Evolutionary conservation across 345 rosid genomes (phyloP).

Genomic region (Brassica napus): DNA sequence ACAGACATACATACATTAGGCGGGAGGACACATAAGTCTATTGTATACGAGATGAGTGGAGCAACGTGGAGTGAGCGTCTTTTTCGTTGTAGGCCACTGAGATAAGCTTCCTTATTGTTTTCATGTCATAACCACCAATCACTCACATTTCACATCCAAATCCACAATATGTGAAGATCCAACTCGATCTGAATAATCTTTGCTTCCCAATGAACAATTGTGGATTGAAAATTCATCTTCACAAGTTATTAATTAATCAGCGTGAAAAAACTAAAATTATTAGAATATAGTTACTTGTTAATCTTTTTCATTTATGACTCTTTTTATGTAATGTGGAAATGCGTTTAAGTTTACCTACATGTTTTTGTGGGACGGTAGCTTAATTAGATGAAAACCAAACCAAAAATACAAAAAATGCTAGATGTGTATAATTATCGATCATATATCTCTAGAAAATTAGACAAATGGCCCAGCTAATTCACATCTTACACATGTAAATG

Average conservation of each 20-base stretch:
- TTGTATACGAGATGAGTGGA: slow-evolving; percentile 21
- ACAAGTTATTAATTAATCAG: background rate
- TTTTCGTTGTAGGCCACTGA: slow-evolving; percentile 22
- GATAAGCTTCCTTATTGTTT: slow-evolving; percentile 35
- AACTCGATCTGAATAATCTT: background rate
- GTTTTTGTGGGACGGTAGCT: background rate
- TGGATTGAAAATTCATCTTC: background rate
- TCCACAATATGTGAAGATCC: background rate
- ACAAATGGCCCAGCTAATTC: background rate
- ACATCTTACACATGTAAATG: slow-evolving; percentile 14
- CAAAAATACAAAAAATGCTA: background rate
- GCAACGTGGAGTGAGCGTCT: slow-evolving; percentile 21
- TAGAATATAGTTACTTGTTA: background rate
- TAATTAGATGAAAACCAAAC: background rate
- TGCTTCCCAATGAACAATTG: background rate
- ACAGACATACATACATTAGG: slow-evolving; percentile 20
- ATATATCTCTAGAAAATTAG: background rate
- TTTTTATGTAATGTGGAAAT: background rate
- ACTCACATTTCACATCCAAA: slow-evolving; percentile 25
- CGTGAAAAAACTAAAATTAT: background rate
- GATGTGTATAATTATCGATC: background rate
- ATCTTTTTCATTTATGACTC: background rate
- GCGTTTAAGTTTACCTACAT: background rate
- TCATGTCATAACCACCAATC: slow-evolving; percentile 34
- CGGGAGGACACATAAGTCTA: background rate